Evolutionary conservation across 805 yeast species (phyloP), one percentile per base, ranked within the genome.

Genomic region (Pichia phayaonensis): DNA sequence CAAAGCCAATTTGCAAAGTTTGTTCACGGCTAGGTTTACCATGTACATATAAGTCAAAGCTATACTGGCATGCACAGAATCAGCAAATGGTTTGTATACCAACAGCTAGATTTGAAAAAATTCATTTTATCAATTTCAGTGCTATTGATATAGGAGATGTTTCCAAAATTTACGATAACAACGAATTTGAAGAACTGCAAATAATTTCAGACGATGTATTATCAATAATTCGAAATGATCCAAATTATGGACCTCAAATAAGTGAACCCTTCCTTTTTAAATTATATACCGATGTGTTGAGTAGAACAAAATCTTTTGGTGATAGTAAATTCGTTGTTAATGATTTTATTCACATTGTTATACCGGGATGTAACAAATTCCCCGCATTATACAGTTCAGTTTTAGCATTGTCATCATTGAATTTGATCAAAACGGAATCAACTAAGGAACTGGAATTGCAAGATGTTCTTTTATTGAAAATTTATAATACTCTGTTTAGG

Each of bases 281-380:
- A 12, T 55, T 63, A 34, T 65, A 64, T 45, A 53, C 55, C 2
- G 46, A 51, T 8, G 58, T 56, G 18, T 45, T 65, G 16, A 55
- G 65, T 49, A 46, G 50, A 16, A 60, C 62, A 40, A 59, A 59
- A 29, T 57, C 60, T 4, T 64, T 65, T 44, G 50, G 59, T 8
- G 55, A 53, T 40, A 50, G 54, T 6, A 56, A 54, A 16, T 46
- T 52, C 16, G 46, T 56, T 2, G 31, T 44, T n/a, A 64, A 65
- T 51, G 68, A 61, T 50, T 65, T 64, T 43, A 50, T 50, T 31
- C 50, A 59, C 15, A 51, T 65, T 4, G 59, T 65, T 12, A 59
- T 65, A 2, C 67, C 68, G 4, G 50, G 57, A 31, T 60, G 67
- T 53, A 31, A 46, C 16, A 56, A 49, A 18, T 62, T 60, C 18